A percentile compares a stretch with the other conserved stretches of the same genome.
Evolutionary conservation across 306 rosid genomes (phyloP).

Genomic region (Morella rubra): DNA sequence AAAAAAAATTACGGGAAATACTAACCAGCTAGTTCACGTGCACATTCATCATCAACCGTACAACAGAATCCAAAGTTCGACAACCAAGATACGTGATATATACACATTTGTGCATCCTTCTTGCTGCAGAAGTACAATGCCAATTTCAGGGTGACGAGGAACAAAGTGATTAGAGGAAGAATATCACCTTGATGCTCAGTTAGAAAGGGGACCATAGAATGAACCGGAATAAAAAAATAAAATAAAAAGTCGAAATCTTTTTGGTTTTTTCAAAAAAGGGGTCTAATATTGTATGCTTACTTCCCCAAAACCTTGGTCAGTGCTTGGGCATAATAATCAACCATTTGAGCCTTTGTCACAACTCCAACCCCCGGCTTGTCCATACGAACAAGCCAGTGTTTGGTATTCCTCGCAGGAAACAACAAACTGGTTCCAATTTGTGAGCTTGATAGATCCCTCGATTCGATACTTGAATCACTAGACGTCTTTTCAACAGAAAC

Average conservation of each 20-base stretch:
- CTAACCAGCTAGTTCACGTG: slow-evolving; percentile 61
- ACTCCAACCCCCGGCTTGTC: slow-evolving; percentile 72
- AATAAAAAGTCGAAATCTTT: too few relatives aligned
- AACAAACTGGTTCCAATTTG: too few relatives aligned
- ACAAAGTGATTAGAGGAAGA: slow-evolving; percentile 6
- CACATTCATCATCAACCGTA: slow-evolving; percentile 79
- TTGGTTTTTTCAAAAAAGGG: too few relatives aligned
- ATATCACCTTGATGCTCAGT: background rate
- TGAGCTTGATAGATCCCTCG: slow-evolving; percentile 14
- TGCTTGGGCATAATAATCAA: slow-evolving; percentile 74
- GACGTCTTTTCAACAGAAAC: slow-evolving; percentile 49
- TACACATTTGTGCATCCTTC: slow-evolving; percentile 87
- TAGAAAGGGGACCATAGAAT: background rate
- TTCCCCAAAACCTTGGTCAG: slow-evolving; percentile 77
- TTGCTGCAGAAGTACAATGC: slow-evolving; percentile 46
- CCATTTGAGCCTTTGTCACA: slow-evolving; percentile 89
- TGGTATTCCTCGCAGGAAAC: slow-evolving; percentile 64
- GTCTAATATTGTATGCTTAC: slow-evolving; percentile 58
- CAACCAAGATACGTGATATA: slow-evolving; percentile 87
- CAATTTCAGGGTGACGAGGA: slow-evolving; percentile 25
- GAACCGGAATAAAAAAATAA: slow-evolving; percentile 6
- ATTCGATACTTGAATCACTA: slow-evolving; percentile 37
- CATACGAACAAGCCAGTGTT: slow-evolving; percentile 80
- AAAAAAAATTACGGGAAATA: background rate
- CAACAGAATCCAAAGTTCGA: slow-evolving; percentile 82